Evolutionary conservation across 495 filamentous ascomycete species (phyloP), one percentile per base, ranked within the genome.

Genomic region (Penicillium verhagenii): DNA sequence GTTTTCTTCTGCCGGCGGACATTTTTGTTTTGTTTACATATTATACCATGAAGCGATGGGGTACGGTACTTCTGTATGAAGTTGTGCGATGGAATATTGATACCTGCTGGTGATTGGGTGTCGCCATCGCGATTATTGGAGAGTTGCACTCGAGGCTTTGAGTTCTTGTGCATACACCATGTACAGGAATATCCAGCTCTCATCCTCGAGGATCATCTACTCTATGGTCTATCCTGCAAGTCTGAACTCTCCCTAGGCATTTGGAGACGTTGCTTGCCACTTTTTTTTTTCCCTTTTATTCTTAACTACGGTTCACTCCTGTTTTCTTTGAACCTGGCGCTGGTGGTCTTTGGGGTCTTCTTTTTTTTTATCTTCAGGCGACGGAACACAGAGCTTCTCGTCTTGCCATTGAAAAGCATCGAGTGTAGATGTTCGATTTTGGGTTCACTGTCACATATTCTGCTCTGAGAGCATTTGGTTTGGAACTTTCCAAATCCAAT

Each of bases 321-420:
- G 54, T 57, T 38, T 55, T 57, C 38, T 61, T 38, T 25, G 52
- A 53, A 67, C 50, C 55, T 57, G 72, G 73, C 73, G 71, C 69
- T 73, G 69, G 73, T 71, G 73, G 72, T 66, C 72, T 56, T 61
- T 66, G 42, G 69, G 67, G 67, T 62, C 71, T 66, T 59, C 53
- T 61, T 72, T 66, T 59, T 54, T 61, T 57, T 61, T 53, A 56
- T 35, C 57, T 56, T 69, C 58, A 40, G 37, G 31, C 61, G 65
- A 63, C 56, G 62, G 59, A 61, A 49, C 52, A 62, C 64, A 55
- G 53, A 50, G 59, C 61, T 69, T 53, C 50, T 47, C 50, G 45
- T 56, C 51, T 55, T 50, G 38, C 56, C 45, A 53, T 61, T 23
- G 44, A 26, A 64, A 60, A 58, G 40, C 57, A 48, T 45, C 53